Percentiles rank a stretch among this genome's conserved stretches.
Evolutionary conservation across 345 rosid genomes (phyloP).

Genomic region (Citrus cavaleriei): DNA sequence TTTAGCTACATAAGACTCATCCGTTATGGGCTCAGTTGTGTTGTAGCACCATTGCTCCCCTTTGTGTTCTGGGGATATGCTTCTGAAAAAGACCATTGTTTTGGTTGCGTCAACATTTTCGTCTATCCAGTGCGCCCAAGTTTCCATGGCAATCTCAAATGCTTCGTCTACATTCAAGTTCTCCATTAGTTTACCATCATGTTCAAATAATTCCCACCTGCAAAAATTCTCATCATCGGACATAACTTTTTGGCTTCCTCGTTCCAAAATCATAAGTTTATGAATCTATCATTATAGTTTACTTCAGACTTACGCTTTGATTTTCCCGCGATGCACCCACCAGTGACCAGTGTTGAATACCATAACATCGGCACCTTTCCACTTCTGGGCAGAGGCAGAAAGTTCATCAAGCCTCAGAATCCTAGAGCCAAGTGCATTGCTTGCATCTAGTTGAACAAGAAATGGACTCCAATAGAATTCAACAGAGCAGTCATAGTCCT

Average conservation of each 20-base stretch:
- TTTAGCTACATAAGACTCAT: conserved; percentile 15
- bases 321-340: conserved; percentile 33
- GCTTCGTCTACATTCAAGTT: conserved; percentile 36
- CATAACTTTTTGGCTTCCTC: not conserved
- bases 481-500: conserved; percentile 45
- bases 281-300: not conserved
- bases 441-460: conserved; percentile 29
- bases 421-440: conserved; percentile 22
- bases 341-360: conserved; percentile 57
- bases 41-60: conserved; percentile 33
- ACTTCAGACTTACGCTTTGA: conserved; percentile 21
- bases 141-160: conserved; percentile 31
- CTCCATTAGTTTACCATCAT: conserved; percentile 22
- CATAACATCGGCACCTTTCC: conserved; percentile 47
- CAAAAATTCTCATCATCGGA: not conserved
- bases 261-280: not conserved
- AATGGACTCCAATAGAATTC: conserved; percentile 53
- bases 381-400: conserved; percentile 22
- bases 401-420: conserved; percentile 38
- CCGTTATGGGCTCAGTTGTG: conserved; percentile 25
- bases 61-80: conserved; percentile 45
- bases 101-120: conserved; percentile 19
- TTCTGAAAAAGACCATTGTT: conserved; percentile 40
- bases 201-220: conserved; percentile 44
- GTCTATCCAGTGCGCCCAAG: conserved; percentile 51